phyloP scores from a whole-genome alignment of 1,284 basidiomycete species.

The Coniferiporia weirii region DNA sequence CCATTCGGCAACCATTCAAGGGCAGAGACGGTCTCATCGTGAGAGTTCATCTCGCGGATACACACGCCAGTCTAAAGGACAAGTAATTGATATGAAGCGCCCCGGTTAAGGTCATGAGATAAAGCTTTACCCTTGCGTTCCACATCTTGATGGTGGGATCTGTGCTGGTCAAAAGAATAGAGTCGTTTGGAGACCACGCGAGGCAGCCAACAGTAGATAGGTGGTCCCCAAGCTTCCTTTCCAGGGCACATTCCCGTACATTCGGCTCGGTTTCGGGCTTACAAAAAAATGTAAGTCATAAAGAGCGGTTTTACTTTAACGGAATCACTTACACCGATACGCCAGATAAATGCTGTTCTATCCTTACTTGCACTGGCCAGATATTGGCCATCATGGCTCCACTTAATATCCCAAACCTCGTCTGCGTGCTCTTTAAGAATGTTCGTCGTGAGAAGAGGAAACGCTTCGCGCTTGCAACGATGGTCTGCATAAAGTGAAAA shows the following conservation, averaged over 20 bases:
- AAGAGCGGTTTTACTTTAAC: not conserved
- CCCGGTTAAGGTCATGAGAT: not conserved
- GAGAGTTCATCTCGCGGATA: constrained; percentile 60
- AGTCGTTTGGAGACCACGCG: constrained; percentile 88
- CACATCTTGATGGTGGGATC: constrained; percentile 82
- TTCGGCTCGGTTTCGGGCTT: constrained; percentile 47
- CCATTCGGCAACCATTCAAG: constrained; percentile 88
- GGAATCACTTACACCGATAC: constrained; percentile 57
- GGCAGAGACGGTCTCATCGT: constrained; percentile 82
- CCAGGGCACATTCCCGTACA: constrained; percentile 54
- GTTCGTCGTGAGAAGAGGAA: constrained; percentile 82
- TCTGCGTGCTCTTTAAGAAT: constrained; percentile 84
- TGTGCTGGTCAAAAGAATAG: constrained; percentile 73
- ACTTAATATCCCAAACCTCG: constrained; percentile 94
- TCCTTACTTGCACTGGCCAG: constrained; percentile 90
- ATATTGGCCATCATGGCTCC: constrained; percentile 85
- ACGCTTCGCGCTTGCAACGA: constrained; percentile 71
- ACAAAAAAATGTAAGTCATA: constrained; percentile 3
- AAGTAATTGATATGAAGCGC: not conserved
- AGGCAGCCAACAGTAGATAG: constrained; percentile 72
- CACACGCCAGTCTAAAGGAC: constrained; percentile 59
- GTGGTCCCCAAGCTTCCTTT: constrained; percentile 69
- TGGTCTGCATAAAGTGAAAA: constrained; percentile 89
- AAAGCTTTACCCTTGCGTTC: constrained; percentile 67
- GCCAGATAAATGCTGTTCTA: constrained; percentile 86